A percentile compares a stretch with the other conserved stretches of the same genome.
phyloP scores from a whole-genome alignment of 2,329 filamentous ascomycete genomes.

The Seiridium cupressi region DNA sequence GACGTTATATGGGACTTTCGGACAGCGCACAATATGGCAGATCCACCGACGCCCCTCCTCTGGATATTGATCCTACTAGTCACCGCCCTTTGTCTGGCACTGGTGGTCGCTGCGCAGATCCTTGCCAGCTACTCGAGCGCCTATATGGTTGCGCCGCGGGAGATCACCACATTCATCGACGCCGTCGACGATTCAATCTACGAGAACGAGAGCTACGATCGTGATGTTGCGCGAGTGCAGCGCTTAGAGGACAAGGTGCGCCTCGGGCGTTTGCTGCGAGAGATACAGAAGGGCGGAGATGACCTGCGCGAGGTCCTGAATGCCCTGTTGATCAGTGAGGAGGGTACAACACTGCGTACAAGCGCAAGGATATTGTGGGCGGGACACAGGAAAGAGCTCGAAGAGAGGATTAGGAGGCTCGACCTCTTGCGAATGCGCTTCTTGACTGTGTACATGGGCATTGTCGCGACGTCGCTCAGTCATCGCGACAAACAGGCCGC shows the following conservation, averaged over 20 bases:
- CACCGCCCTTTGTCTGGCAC: constrained; percentile 55
- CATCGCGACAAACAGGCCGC: constrained; percentile 30
- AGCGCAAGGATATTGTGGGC: constrained; percentile 58
- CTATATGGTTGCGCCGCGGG: constrained; percentile 56
- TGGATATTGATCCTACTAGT: constrained; percentile 58
- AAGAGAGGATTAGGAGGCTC: constrained; percentile 56
- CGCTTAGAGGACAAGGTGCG: constrained; percentile 63
- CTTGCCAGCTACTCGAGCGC: constrained; percentile 51
- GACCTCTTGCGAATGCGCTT: constrained; percentile 65
- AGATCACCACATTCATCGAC: constrained; percentile 58
- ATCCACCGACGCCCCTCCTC: constrained; percentile 43
- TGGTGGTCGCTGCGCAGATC: constrained; percentile 53
- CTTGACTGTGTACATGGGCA: constrained; percentile 62
- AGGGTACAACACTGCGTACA: constrained; percentile 41
- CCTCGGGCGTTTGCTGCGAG: constrained; percentile 54
- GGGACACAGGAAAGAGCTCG: constrained; percentile 48
- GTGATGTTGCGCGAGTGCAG: constrained; percentile 55
- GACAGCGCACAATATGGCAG: constrained; percentile 37
- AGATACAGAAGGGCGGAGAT: constrained; percentile 61
- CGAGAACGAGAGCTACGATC: constrained; percentile 64
- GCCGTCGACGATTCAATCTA: constrained; percentile 60
- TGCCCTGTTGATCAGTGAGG: constrained; percentile 45
- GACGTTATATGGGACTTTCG: not conserved
- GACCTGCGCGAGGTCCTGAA: constrained; percentile 61
- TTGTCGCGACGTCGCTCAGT: constrained; percentile 42